Evolutionary conservation across 371 early-diverging fungal species (phyloP).

Genomic region (Smittium mucronatum): DNA sequence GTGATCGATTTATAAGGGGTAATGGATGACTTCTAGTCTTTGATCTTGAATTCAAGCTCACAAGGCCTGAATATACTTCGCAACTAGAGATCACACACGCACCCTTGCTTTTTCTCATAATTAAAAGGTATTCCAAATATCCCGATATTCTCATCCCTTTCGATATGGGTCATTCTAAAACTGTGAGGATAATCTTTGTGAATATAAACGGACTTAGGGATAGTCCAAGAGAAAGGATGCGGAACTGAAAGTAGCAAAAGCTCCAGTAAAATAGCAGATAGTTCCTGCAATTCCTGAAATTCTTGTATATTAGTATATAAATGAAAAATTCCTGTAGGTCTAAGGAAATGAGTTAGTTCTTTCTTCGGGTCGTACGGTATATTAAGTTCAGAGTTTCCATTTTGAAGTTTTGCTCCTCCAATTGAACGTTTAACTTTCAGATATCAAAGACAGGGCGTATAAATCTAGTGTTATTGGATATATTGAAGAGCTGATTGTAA

Average conservation of each 20-base stretch:
- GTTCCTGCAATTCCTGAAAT: slow-evolving; percentile 21
- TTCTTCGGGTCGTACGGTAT: slow-evolving; percentile 15
- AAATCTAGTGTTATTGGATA: slow-evolving; percentile 6
- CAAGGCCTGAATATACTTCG: slow-evolving; percentile 16
- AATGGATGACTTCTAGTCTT: slow-evolving; percentile 21
- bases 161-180: slow-evolving; percentile 22
- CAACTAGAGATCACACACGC: slow-evolving; percentile 14
- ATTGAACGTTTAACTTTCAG: slow-evolving; percentile 24
- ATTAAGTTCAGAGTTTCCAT: slow-evolving; percentile 28
- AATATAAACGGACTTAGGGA: slow-evolving; percentile 35
- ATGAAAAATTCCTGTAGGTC: slow-evolving; percentile 34
- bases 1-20: slow-evolving; percentile 27
- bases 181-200: slow-evolving; percentile 32
- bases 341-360: slow-evolving; percentile 27
- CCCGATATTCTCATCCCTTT: slow-evolving; percentile 26
- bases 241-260: slow-evolving; percentile 34
- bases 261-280: slow-evolving; percentile 37
- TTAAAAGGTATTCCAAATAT: slow-evolving; percentile 31
- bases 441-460: slow-evolving; percentile 23
- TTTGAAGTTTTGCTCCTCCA: slow-evolving; percentile 19
- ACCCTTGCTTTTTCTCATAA: slow-evolving; percentile 14
- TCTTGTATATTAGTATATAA: slow-evolving; percentile 25
- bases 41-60: slow-evolving; percentile 26
- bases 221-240: slow-evolving; percentile 34
- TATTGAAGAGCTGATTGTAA: not conserved